Percentiles rank a stretch among this genome's conserved stretches.
Evolutionary conservation across 2,329 filamentous ascomycete species (phyloP).

Genomic region (Trichoderma harzianum): DNA sequence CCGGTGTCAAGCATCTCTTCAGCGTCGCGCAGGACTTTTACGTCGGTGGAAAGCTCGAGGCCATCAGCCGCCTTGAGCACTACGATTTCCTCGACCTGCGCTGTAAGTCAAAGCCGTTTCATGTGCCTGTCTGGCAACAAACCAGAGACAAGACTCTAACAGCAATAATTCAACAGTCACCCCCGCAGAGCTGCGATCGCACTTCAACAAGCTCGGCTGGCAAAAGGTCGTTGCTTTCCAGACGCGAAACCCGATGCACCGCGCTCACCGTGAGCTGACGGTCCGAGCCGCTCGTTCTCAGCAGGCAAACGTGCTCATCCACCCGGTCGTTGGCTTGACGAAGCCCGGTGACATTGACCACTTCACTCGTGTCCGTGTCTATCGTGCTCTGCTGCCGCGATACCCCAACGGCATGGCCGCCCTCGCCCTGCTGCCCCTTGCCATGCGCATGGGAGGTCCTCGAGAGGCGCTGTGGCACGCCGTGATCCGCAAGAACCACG

Average conservation of each 20-base stretch:
- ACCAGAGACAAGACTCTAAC: not conserved
- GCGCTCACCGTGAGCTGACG: conserved; percentile 94
- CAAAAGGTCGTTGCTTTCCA: conserved; percentile 97
- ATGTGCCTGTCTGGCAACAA: not conserved
- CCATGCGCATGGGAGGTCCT: conserved; percentile 98
- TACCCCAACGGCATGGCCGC: conserved; percentile 99
- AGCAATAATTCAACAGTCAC: conserved; percentile 57
- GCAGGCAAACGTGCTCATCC: conserved; percentile 98
- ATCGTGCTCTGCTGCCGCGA: conserved; percentile 91
- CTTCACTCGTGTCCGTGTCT: conserved; percentile 98
- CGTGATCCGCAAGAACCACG: conserved; percentile 99
- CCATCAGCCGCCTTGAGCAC: conserved; percentile 91
- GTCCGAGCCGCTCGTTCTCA: conserved; percentile 93
- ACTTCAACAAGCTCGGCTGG: conserved; percentile 99
- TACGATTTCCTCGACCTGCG: conserved; percentile 98
- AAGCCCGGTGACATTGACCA: conserved; percentile 99
- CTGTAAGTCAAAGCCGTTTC: conserved; percentile 56
- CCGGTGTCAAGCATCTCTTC: conserved; percentile 87
- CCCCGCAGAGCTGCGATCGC: conserved; percentile 86
- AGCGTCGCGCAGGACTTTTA: conserved; percentile 81
- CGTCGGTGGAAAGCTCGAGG: conserved; percentile 92
- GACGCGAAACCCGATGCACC: conserved; percentile 98
- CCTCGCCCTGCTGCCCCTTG: conserved; percentile 87
- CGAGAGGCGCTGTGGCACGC: conserved; percentile 99
- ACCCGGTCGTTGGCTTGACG: conserved; percentile 96